Percentiles rank a stretch among this genome's conserved stretches.
phyloP scores from a whole-genome alignment of 192 early-diverging fungal species.

The Gonapodya prolifera region DNA sequence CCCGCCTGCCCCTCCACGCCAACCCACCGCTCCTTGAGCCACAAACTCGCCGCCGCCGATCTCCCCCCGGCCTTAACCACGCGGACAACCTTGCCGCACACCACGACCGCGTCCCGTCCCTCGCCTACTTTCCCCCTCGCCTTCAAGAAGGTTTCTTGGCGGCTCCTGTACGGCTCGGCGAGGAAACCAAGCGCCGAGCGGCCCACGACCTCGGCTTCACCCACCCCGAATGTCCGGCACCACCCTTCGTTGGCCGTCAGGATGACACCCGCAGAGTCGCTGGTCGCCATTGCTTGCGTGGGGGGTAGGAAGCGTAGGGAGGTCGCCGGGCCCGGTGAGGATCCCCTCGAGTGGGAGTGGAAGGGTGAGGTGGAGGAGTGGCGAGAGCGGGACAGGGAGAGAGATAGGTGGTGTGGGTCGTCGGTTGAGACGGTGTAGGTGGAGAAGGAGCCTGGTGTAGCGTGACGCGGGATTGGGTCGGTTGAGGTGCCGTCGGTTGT shows the following conservation, averaged over 20 bases:
- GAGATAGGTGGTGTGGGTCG: too few relatives aligned
- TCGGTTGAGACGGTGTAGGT: too few relatives aligned
- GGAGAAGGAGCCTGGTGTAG: too few relatives aligned
- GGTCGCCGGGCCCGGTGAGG: too few relatives aligned
- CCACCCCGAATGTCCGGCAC: slow-evolving; percentile 35
- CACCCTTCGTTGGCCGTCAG: slow-evolving; percentile 45
- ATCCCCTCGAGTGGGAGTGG: too few relatives aligned
- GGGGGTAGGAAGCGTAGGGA: slow-evolving; percentile 43
- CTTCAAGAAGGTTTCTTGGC: slow-evolving; percentile 15
- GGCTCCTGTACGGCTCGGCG: slow-evolving; percentile 28
- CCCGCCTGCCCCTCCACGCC: too few relatives aligned
- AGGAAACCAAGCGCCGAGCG: slow-evolving; percentile 26
- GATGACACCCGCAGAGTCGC: slow-evolving; percentile 28
- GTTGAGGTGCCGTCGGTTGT: too few relatives aligned
- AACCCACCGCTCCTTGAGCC: too few relatives aligned
- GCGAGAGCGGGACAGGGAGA: too few relatives aligned
- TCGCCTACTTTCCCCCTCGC: slow-evolving; percentile 17
- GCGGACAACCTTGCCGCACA: slow-evolving; percentile 38
- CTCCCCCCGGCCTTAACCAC: slow-evolving; percentile 37
- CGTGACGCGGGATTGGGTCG: too few relatives aligned
- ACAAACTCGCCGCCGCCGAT: slow-evolving; percentile 40
- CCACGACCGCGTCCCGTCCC: slow-evolving; percentile 21
- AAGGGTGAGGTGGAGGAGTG: too few relatives aligned
- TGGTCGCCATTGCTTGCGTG: slow-evolving; percentile 48
- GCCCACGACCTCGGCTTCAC: slow-evolving; percentile 18